Evolutionary conservation across 495 filamentous ascomycete genomes (phyloP), one percentile per base, ranked within the genome.

Genomic region (Neurospora sp.): DNA sequence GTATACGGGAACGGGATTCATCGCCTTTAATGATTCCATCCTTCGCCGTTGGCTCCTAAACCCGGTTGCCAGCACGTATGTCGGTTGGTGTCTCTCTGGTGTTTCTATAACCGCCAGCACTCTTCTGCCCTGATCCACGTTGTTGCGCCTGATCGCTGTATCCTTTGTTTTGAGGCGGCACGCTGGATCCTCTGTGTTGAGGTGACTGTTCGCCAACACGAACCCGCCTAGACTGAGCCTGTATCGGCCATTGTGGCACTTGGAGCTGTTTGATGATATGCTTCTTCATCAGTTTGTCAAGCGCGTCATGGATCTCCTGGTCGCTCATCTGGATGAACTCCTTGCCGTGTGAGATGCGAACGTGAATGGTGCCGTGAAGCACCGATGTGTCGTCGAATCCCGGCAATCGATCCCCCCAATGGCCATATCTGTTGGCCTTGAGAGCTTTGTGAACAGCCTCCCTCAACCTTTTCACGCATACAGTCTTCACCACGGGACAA

Each of bases 371-470:
- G 36, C 83, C 82, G 45, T 77, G 72, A 11, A 83, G 45, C 2
- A 72, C 76, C 31, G 19, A 17, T 24, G 21, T 43, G 39, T 39
- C 28, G 70, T 34, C 70, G 5, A 21, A 31, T 66, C 70, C 59
- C 28, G 70, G 42, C 37, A 77, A 34, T 34, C 74, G 78, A 43
- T 75, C 84, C 24, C 91, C 91, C 31, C 85, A 74, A n/a, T 75
- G 70, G 77, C 89, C 86, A 74, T 86, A 90, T 1, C 90, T 90
- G 69, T 80, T 83, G 39, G 79, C 84, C 73, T 80, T 84, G 74
- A 94, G 81, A 21, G 86, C 87, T 69, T 88, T 82, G 70, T 74
- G 74, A 43, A 94, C 83, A 0, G 90, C 90, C 24, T 81, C 76
- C 39, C 83, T 79, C 11, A 89, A 48, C 79, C 86, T 85, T 76